These are phyloP conservation scores for Malassezia slooffiae DNA, from an alignment of 1,284 basidiomycete genomes.

Conservation along the genomic window DNA sequence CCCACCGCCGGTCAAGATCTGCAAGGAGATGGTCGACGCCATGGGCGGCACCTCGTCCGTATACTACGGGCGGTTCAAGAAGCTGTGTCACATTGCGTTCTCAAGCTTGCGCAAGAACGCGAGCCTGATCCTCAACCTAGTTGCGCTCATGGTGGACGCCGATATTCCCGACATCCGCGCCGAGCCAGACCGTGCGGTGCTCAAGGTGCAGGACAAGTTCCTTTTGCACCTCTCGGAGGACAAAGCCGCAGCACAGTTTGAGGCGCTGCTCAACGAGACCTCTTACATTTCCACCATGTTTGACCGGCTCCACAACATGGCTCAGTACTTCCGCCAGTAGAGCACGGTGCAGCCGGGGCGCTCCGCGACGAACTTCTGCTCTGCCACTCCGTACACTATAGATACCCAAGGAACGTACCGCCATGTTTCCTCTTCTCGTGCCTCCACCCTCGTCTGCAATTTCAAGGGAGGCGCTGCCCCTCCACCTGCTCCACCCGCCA, in stretches of 20 bases:
- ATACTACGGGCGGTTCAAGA: slow-evolving; percentile 88
- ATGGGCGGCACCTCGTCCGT: slow-evolving; percentile 71
- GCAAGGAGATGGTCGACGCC: slow-evolving; percentile 98
- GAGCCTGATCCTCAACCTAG: slow-evolving; percentile 92
- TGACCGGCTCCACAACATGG: slow-evolving; percentile 44
- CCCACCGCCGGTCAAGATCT: slow-evolving; percentile 94
- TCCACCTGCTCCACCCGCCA: neutral
- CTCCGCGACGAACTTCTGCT: too few relatives aligned
- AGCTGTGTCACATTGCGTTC: slow-evolving; percentile 90
- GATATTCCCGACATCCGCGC: slow-evolving; percentile 94
- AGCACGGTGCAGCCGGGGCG: too few relatives aligned
- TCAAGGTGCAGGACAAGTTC: slow-evolving; percentile 87
- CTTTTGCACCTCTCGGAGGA: slow-evolving; percentile 63
- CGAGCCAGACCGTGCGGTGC: slow-evolving; percentile 55
- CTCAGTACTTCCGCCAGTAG: slow-evolving; percentile 40
- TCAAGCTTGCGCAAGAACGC: slow-evolving; percentile 80
- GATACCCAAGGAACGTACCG: too few relatives aligned
- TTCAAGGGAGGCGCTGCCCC: neutral
- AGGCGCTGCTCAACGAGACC: slow-evolving; percentile 82
- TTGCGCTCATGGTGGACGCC: slow-evolving; percentile 93
- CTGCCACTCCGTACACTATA: too few relatives aligned
- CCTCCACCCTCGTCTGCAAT: neutral
- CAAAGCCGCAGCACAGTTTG: slow-evolving; percentile 84
- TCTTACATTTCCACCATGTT: slow-evolving; percentile 86
- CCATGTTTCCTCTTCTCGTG: neutral